Base-by-base conservation (phyloP, 176 grass and related monocot genomes). In the Elymus sibiricus region DNA sequence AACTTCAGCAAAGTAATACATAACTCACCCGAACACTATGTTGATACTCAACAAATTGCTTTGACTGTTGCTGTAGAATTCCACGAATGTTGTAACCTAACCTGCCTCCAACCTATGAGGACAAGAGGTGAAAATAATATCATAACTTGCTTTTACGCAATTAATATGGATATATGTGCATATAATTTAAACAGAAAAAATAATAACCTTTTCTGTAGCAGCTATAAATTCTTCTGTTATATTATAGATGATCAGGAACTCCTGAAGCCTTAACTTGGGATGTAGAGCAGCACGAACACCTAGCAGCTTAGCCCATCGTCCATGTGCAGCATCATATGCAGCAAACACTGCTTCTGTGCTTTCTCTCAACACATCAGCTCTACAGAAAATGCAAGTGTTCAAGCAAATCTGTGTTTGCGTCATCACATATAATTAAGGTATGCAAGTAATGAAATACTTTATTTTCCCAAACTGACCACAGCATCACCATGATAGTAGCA, bases 1-100 rank as follows among this genome's bases (percentile, higher is more conserved):
- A 13, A 85, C 62, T 77, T 67, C 61, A 85, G 38, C 11, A 69
- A 85, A 66, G 38, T 69, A 16, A 70, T 51, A 32, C 8, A 9
- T 85, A n/a, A 85, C 94, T 83, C 75, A 99, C 97, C 87, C 92
- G 92, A 71, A 91, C 84, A 72, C 80, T 91, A 94, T 99, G 97
- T 70, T 99, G 97, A 86, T 94, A 89, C n/a, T 99, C 97, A 89
- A 99, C 90, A 84, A 99, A 99, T 29, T 95, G 90, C 77, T 99
- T 99, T 39, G 97, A 99, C 76, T 99, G 97, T 78, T 91, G 91
- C 56, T 99, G 97, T 79, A 99, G 59, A 77, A 91, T 94, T 85
- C 97, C 97, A 62, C 97, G 93, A 53, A 99, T 99, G 79, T 93
- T 99, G 90, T 99, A 99, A 74, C 94, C 97, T 70, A 99, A 88